Base-by-base conservation (phyloP, 345 rosid genomes). In the Eucalyptus marginata region DNA sequence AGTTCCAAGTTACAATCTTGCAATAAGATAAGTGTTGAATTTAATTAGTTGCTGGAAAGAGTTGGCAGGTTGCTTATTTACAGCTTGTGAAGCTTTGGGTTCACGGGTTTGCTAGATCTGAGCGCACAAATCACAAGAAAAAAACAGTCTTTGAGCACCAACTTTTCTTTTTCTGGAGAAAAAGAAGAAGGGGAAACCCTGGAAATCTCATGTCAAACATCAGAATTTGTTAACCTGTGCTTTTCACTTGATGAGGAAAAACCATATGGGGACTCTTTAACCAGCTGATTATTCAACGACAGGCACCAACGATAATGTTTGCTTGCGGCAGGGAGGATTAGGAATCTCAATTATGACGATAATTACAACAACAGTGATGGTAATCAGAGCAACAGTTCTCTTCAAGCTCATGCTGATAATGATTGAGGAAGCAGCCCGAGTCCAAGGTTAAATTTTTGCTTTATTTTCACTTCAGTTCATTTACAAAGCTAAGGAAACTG, bases 101-200 rank as follows among this genome's bases (percentile, higher is more conserved):
- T 94, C 95, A 91, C 93, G 93, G 91, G 91, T 87, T 83, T 86
- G 91, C 91, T 89, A 88, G n/a, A 36, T 49, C 71, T 50, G 49
- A 49, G 87, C 92, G 89, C 93, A 88, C 83, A 71, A 90, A 68
- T 92, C 88, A 90, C 93, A 62, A 94, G 92, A 92, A 86, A 88
- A 92, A 86, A 88, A 86, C 87, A 88, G 91, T 87, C 83, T 54
- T 44, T 80, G 83, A 71, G 15, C 83, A 71, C 83, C 83, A 71
- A 17, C 54, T 13, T 25, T 25, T 44, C 24, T 46, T 47, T 46
- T 25, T 7, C 56, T 13, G 12, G 36, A 40, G 9, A 47, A 47
- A 85, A 15, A 47, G 12, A 8, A 85, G 12, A 47, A 33, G 20
- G 31, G 31, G 86, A 47, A 85, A 46, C 56, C 40, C 5, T 47